Base-by-base conservation (phyloP, 306 rosid genomes). In the Cajanus cajan region DNA sequence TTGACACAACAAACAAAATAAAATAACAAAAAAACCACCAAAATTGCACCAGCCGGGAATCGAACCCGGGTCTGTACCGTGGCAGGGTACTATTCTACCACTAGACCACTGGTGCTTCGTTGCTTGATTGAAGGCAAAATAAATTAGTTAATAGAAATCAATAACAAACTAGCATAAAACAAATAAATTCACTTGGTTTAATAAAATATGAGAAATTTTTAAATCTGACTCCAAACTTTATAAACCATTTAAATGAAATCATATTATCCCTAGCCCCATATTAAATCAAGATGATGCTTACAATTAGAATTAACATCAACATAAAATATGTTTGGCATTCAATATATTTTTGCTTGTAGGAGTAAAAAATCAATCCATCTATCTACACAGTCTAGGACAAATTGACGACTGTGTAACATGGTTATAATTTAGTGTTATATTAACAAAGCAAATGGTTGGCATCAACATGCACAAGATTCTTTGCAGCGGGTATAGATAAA, bases 21-120 rank as follows among this genome's bases (percentile, higher is more conserved):
- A n/a, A n/a, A n/a, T 28, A 24, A 6, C 7, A 7, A 0, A 14
- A 28, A 25, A 28, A 7, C 0, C 2, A 3, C 0, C 12, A 22
- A 41, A 22, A 5, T 0, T 0, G 88, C 82, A 85, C 85, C 80
- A 81, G 83, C 83, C 80, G 78, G 74, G 80, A 84, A 80, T 80
- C 70, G 80, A 84, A 84, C 85, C 77, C 80, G 72, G 87, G 79
- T 80, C 76, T 80, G 82, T 62, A 84, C 62, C 76, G 79, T 84
- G 82, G 79, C 82, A 75, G 79, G 79, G 79, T 80, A 80, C 87
- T 76, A 80, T 76, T 80, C 85, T 80, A 71, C 85, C 77, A 84
- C 82, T 76, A 80, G 77, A 71, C 87, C 82, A 80, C 82, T 80
- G 84, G 87, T 75, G 84, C 87, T 67, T 4, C 1, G 9, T 62